Base-by-base conservation (phyloP, 225 moss, liverwort and hornwort species). In the Marchantia polymorpha region DNA sequence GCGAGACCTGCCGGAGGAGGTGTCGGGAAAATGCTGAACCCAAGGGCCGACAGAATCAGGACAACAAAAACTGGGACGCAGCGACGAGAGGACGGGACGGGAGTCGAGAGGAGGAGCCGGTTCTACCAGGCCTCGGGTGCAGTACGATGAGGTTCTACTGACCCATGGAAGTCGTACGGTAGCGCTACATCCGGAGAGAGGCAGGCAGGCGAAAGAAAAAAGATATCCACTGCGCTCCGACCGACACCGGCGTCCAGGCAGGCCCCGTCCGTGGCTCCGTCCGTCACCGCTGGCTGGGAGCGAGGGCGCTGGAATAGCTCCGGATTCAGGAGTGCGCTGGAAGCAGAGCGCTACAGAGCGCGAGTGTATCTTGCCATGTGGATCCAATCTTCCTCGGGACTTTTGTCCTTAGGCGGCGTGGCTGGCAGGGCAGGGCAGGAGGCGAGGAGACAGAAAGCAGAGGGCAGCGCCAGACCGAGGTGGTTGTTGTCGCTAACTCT, bases 341-440 rank as follows among this genome's bases (percentile, higher is more conserved):
- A 67, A 67, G 67, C 14, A 67, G 29, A 13, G 56, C 13, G 67
- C 29, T 61, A 61, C 31, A 69, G 13, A 48, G 71, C 1, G 49
- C 71, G 47, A 72, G 16, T 72, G 71, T 50, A 50, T 19, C 48
- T 39, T 58, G 76, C 76, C 59, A 76, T 76, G 59, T 60, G 60
- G 27, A 61, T 76, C 46, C n/a, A 47, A 61, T 76, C 76, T 76
- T 15, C 54, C 52, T 29, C 12, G 53, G 52, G 46, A 0, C 26
- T 54, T 73, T 73, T 73, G 53, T 73, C 52, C 15, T 73, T 53
- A 73, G 73, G 54, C 54, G 73, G 73, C 73, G 12, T 26, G 29
- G 52, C 15, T 54, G 46, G 73, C 71, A 71, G 50, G 47, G 46
- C 52, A 25, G 52, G 52, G n/a, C 3, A 16, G 27, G 70, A 71